Base-by-base conservation (phyloP, 495 filamentous ascomycete genomes). In the Bombardia bombarda region DNA sequence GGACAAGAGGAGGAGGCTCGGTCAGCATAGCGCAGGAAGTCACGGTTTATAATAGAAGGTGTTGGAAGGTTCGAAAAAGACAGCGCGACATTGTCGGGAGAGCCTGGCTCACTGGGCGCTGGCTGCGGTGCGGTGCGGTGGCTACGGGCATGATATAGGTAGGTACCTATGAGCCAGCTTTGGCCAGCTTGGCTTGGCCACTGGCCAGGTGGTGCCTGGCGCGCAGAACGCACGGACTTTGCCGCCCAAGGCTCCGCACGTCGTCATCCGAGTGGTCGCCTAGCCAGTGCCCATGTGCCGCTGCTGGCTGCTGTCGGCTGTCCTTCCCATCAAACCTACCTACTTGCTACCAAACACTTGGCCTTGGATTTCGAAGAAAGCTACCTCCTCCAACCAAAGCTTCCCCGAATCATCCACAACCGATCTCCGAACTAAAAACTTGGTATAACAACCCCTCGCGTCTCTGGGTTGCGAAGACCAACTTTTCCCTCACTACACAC, bases 191-290 rank as follows among this genome's bases (percentile, higher is more conserved):
- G n/a, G n/a, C n/a, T n/a, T n/a, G n/a, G n/a, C n/a, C n/a, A n/a
- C n/a, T n/a, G n/a, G n/a, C n/a, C n/a, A n/a, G 26, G 18, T 37
- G 34, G 46, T 52, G 40, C 37, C 41, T 49, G 50, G 41, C 35
- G 38, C 25, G n/a, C 40, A 42, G 46, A 46, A 47, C 37, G 57
- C 55, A 58, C 59, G 53, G 60, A 47, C 49, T 61, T 57, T 52
- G 50, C 56, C 60, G 60, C 58, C 52, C 45, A 54, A 55, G 43
- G 45, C 51, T 60, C 56, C 51, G 45, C 57, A 60, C 42, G 46
- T 60, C 60, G 60, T 63, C 60, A 63, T 62, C 55, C 52, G 45
- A 56, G 50, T 59, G 47, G 60, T 55, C 57, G 60, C 60, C 60
- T 62, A 44, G 54, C 28, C 38, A 38, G 18, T 21, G 16, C 32